These are phyloP conservation scores for Diutina rugosa DNA, from an alignment of 1,139 yeast genomes.

Conservation along the genomic window DNA sequence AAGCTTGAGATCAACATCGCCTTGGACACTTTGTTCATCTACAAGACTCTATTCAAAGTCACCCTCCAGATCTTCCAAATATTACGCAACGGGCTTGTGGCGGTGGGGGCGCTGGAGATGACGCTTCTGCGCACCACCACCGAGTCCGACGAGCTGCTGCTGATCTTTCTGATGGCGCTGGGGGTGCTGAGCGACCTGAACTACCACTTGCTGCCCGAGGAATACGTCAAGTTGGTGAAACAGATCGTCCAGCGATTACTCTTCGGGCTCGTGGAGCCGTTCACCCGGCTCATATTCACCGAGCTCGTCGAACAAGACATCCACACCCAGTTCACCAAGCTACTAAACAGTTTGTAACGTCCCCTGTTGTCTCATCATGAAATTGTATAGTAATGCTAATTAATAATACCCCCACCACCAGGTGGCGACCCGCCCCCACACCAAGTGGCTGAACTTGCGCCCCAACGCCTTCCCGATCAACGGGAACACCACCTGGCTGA, in stretches of 20 bases:
- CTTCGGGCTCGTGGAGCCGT: constrained; percentile 28
- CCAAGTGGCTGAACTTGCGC: background rate
- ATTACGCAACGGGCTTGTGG: background rate
- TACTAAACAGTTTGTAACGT: constrained; percentile 13
- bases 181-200: constrained; percentile 11
- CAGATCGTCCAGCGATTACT: constrained; percentile 19
- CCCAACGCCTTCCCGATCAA: constrained; percentile 1
- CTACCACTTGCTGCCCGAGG: constrained; percentile 17
- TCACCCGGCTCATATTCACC: constrained; percentile 16
- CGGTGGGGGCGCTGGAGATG: constrained; percentile 2
- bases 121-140: background rate
- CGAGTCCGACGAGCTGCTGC: constrained; percentile 11
- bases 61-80: constrained; percentile 18
- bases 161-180: constrained; percentile 23
- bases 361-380: too few relatives aligned
- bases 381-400: background rate
- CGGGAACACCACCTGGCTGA: constrained; percentile 1
- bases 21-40: constrained; percentile 27
- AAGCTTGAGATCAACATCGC: constrained; percentile 32
- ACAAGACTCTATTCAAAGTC: constrained; percentile 22
- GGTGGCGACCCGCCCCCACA: background rate
- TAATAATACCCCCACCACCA: background rate
- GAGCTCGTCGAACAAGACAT: constrained; percentile 20
- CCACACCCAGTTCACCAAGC: constrained; percentile 17
- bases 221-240: constrained; percentile 18